Conservation (phyloP, 2,329 filamentous ascomycete genomes). For the Diaporthe citri region DNA sequence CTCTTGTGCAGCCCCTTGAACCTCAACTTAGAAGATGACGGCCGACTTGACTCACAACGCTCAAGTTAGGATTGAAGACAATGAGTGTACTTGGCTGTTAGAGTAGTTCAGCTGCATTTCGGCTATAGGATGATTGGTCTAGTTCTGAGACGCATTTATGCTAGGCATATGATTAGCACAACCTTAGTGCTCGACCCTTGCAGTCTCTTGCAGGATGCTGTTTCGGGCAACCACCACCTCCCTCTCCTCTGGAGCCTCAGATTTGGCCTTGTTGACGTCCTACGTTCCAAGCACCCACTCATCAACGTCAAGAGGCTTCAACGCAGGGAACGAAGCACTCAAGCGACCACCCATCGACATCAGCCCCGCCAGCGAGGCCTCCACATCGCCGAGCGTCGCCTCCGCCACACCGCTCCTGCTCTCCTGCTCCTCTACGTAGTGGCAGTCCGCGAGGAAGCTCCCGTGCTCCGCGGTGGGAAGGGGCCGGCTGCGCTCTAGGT, state of each 20-base stretch:
- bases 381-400: conserved; percentile 2
- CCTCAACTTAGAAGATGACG: background rate
- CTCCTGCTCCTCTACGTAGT: conserved; percentile 26
- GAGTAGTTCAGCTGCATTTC: background rate
- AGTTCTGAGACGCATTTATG: background rate
- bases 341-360: conserved; percentile 4
- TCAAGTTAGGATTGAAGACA: background rate
- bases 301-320: conserved; percentile 9
- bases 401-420: background rate
- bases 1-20: background rate
- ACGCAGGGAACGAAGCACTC: conserved; percentile 13
- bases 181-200: background rate
- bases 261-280: background rate
- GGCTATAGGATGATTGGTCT: conserved; percentile 15
- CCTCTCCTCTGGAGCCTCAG: background rate
- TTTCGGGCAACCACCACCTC: background rate
- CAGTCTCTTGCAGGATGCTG: background rate
- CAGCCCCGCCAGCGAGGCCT: conserved; percentile 8
- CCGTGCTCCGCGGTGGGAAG: conserved; percentile 36
- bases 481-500: conserved; percentile 39
- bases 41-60: background rate
- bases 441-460: conserved; percentile 23
- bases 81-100: background rate
- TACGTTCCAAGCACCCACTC: conserved; percentile 12
- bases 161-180: background rate